phyloP scores from a whole-genome alignment of 2,329 filamentous ascomycete genomes.

The Fusarium globosum region DNA sequence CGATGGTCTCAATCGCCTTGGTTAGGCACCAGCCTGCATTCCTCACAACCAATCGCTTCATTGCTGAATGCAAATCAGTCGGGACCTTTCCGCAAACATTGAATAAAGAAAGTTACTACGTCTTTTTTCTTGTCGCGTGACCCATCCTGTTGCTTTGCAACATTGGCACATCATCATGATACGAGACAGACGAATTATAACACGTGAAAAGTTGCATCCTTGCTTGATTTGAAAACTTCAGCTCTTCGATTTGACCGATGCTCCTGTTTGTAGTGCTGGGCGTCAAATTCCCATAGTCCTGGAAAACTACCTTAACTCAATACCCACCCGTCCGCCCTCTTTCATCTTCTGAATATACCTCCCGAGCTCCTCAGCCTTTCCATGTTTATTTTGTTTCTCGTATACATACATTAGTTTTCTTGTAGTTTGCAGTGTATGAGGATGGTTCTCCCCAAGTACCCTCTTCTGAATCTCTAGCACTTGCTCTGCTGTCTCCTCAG shows the following conservation, averaged over 20 bases:
- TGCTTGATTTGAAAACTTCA: rapidly evolving
- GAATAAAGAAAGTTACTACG: background rate
- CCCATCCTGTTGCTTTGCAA: rapidly evolving
- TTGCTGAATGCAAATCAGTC: too few species aligned
- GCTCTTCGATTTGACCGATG: rapidly evolving
- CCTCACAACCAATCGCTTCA: rapidly evolving
- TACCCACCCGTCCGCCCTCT: rapidly evolving
- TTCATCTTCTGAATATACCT: rapidly evolving
- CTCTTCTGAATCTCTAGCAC: background rate
- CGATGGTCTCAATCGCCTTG: rapidly evolving
- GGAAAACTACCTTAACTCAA: rapidly evolving
- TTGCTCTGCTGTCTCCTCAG: background rate
- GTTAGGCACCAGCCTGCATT: rapidly evolving
- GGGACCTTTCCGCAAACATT: background rate
- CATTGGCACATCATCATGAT: too few species aligned
- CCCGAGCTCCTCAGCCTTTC: background rate
- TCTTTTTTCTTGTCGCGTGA: background rate
- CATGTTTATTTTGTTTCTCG: rapidly evolving
- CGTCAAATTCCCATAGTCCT: rapidly evolving
- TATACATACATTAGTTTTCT: rapidly evolving
- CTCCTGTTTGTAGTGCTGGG: rapidly evolving
- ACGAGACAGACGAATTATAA: rapidly evolving
- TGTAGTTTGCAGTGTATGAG: rapidly evolving
- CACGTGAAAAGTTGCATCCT: rapidly evolving
- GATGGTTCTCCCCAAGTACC: background rate